These are phyloP conservation scores for Lycium barbarum DNA, from an alignment of 257 asterid species.

Conservation along the genomic window DNA sequence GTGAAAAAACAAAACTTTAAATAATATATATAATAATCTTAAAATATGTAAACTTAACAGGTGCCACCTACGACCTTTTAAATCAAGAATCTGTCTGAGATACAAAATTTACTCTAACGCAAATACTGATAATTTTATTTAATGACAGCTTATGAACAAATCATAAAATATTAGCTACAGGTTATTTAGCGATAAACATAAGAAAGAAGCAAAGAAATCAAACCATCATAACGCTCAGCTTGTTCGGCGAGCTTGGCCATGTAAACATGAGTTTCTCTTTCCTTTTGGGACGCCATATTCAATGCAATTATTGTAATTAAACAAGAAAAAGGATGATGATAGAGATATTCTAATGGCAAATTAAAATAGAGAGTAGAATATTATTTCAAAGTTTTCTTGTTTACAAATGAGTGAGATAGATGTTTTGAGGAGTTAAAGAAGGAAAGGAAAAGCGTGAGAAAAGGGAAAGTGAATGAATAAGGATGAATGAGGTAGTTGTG, in stretches of 20 bases:
- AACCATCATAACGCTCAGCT: conserved; percentile 93
- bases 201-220: background rate
- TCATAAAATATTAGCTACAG: too few relatives aligned
- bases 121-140: background rate
- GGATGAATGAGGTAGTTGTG: conserved; percentile 30
- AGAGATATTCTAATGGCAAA: background rate
- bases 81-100: background rate
- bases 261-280: conserved; percentile 81
- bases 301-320: background rate
- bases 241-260: conserved; percentile 88
- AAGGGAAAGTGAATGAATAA: conserved; percentile 26
- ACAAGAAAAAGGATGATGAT: background rate
- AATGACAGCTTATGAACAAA: too few relatives aligned
- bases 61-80: background rate
- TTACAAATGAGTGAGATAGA: conserved; percentile 23
- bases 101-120: too few relatives aligned
- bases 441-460: conserved; percentile 39
- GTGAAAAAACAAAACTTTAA: background rate
- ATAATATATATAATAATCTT: background rate
- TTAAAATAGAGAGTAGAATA: background rate
- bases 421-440: conserved; percentile 34
- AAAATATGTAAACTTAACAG: background rate
- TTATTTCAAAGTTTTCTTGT: conserved; percentile 8
- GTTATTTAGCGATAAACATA: too few relatives aligned
- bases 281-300: conserved; percentile 70